Evolutionary conservation across 2,329 filamentous ascomycete species (phyloP), one percentile per base, ranked within the genome.

Genomic region (Cladosporium colombiae): DNA sequence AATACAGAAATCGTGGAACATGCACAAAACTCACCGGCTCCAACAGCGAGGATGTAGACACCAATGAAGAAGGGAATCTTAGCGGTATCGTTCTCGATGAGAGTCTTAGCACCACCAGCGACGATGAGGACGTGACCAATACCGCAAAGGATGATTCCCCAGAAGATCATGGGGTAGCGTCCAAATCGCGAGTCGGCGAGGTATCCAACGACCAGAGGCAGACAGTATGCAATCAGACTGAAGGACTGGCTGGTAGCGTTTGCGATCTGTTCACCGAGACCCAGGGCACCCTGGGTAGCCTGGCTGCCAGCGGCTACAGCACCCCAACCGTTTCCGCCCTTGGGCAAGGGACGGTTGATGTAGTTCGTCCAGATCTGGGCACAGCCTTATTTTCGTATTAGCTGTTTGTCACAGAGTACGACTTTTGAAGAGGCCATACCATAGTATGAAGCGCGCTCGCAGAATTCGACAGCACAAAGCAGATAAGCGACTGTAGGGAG

Each of bases 11-110:
- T 35, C 89, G 7, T 23, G 6, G 8, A 74, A 68, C 89, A 80
- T 40, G 85, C 85, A 81, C 92, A 92, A 85, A 92, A 91, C 72
- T 90, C 88, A 68, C 90, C 90, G 1, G 89, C 90, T 55, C 90
- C 90, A 31, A 91, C 76, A 35, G 89, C 70, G 18, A 71, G 57
- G 8, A 70, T 29, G 44, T 55, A 68, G 5, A 91, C 80, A 1
- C 89, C 89, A 69, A 87, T 82, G 88, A 91, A 89, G 65, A 68
- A 68, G 13, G 67, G 67, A 14, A 60, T 62, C 33, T 60, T 52
- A 14, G 59, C 67, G 8, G 57, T 57, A 2, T 58, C 60, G 8
- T 58, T 62, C 14, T 68, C 57, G 8, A 69, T 62, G 21, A 69
- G 60, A 13, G 60, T 71, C 0, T 89, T 89, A 1, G 89, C 78